A percentile compares a stretch with the other conserved stretches of the same genome.
Conservation (phyloP, 768 basidiomycete genomes). For the Tylopilus plumbeoviolaceoides region DNA sequence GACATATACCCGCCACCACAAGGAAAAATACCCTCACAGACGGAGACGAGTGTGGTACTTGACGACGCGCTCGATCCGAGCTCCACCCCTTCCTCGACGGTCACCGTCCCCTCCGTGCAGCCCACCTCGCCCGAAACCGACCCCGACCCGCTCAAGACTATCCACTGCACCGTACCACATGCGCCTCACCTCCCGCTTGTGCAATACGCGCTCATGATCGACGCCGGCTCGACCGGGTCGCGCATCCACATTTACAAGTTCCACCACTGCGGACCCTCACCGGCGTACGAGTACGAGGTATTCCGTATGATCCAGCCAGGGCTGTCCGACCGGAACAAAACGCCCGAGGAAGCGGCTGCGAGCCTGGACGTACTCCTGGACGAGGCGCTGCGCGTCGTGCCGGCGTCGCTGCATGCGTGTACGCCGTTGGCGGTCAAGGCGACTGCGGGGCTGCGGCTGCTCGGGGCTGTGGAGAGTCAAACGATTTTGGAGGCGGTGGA, state of each 20-base stretch:
- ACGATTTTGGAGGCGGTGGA: slow-evolving; percentile 78
- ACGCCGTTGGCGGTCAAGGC: slow-evolving; percentile 92
- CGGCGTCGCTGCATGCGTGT: slow-evolving; percentile 54
- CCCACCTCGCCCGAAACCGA: slow-evolving; percentile 69
- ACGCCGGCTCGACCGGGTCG: slow-evolving; percentile 96
- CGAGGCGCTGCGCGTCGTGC: slow-evolving; percentile 77
- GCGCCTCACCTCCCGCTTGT: slow-evolving; percentile 53
- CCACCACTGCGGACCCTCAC: slow-evolving; percentile 77
- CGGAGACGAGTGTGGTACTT: neutral
- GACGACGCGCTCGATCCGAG: neutral
- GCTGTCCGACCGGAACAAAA: slow-evolving; percentile 56
- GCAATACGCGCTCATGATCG: slow-evolving; percentile 95
- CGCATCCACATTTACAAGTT: slow-evolving; percentile 99
- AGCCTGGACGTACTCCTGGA: slow-evolving; percentile 78
- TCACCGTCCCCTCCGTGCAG: neutral
- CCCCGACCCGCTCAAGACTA: slow-evolving; percentile 67
- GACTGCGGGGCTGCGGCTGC: slow-evolving; percentile 79
- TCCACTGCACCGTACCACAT: slow-evolving; percentile 62
- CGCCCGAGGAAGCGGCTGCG: slow-evolving; percentile 68
- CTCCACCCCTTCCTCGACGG: neutral
- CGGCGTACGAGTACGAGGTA: slow-evolving; percentile 87
- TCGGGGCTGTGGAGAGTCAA: slow-evolving; percentile 57
- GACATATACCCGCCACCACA: slow-evolving; percentile 22
- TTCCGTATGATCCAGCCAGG: slow-evolving; percentile 84
- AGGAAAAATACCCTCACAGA: slow-evolving; percentile 12